Evolutionary conservation across 1,284 basidiomycete species (phyloP).

Genomic region (Agroathelia rolfsii): DNA sequence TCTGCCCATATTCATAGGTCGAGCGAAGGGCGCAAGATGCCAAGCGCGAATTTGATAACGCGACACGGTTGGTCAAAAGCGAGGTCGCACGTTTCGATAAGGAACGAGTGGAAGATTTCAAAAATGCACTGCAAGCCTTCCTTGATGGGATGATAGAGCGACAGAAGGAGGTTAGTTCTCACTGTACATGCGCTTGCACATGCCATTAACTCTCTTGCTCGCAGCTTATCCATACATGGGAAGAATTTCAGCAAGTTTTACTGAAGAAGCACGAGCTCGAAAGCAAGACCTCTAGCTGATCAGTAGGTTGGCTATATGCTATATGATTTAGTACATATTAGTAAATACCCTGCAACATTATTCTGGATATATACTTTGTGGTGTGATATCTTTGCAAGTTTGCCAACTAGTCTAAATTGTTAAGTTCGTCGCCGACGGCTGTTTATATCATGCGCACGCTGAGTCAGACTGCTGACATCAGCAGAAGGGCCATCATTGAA

Average conservation of each 20-base stretch:
- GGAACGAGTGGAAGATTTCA: constrained; percentile 87
- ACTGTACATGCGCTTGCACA: constrained; percentile 3
- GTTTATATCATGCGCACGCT: no score
- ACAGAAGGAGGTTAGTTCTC: constrained; percentile 74
- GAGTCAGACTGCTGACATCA: no score
- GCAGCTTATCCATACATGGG: constrained; percentile 66
- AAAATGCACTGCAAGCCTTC: constrained; percentile 65
- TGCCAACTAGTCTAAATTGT: no score
- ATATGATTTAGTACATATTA: no score
- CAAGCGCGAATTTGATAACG: constrained; percentile 81
- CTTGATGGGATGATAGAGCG: constrained; percentile 74
- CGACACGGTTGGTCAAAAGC: constrained; percentile 78
- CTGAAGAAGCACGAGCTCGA: no score
- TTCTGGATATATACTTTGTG: no score
- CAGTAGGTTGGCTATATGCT: no score
- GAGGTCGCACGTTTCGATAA: constrained; percentile 93
- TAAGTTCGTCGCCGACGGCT: no score
- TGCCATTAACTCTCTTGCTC: background rate
- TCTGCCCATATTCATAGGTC: constrained; percentile 42
- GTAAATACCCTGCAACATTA: no score
- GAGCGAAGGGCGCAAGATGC: constrained; percentile 76
- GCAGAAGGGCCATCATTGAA: no score
- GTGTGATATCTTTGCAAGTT: no score
- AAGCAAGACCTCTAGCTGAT: no score
- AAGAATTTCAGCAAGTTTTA: constrained; percentile 60